phyloP scores from a whole-genome alignment of 192 early-diverging fungal species.

The Coemansia sp. region DNA sequence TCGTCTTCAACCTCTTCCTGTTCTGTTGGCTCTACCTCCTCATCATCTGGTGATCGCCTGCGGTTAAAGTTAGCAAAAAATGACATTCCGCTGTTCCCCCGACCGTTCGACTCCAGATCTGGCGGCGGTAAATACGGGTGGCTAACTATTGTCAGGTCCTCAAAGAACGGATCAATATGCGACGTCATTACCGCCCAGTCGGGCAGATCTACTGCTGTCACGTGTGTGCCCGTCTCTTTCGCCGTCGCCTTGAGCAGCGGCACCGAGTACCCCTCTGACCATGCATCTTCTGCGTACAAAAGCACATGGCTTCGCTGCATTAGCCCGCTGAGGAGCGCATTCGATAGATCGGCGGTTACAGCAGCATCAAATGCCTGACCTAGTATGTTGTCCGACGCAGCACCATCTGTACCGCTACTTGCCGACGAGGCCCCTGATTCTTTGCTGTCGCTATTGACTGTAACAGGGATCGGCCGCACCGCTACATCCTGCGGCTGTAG shows the following conservation, averaged over 20 bases:
- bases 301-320: slow-evolving; percentile 43
- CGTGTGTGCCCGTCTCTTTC: slow-evolving; percentile 15
- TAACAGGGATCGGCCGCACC: slow-evolving; percentile 5
- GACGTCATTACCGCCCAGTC: slow-evolving; percentile 46
- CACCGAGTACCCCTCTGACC: slow-evolving; percentile 51
- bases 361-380: slow-evolving; percentile 22
- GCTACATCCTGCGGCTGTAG: slow-evolving; percentile 23
- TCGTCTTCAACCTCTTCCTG: slow-evolving; percentile 12
- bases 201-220: slow-evolving; percentile 42
- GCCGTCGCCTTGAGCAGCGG: slow-evolving; percentile 24
- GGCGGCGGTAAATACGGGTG: slow-evolving; percentile 51
- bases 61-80: slow-evolving; percentile 47
- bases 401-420: neutral
- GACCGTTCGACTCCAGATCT: slow-evolving; percentile 20
- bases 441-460: neutral
- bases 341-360: slow-evolving; percentile 33
- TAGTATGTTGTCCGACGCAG: neutral
- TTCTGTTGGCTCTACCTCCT: slow-evolving; percentile 25
- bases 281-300: slow-evolving; percentile 47
- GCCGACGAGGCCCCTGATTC: neutral
- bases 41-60: slow-evolving; percentile 14
- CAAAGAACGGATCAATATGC: slow-evolving; percentile 44
- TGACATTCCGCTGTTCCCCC: slow-evolving; percentile 31
- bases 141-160: slow-evolving; percentile 52
- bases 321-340: slow-evolving; percentile 28